Evolutionary conservation across 2,329 filamentous ascomycete species (phyloP).

Genomic region (Fusarium kyushuense): DNA sequence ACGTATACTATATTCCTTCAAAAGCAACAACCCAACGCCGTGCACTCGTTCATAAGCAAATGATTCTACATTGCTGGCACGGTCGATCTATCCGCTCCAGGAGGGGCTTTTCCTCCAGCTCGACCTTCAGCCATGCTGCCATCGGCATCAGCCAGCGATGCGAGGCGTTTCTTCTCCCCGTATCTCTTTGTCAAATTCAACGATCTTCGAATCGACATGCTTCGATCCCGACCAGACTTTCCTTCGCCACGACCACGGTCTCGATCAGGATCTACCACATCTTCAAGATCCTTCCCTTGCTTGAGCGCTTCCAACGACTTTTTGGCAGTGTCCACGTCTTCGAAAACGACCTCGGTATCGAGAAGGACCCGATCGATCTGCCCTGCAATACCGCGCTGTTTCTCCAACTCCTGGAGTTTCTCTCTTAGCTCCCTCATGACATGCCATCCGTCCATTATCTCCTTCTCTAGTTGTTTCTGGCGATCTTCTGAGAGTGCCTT

Average conservation of each 20-base stretch:
- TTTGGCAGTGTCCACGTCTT: conserved; percentile 62
- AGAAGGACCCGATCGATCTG: conserved; percentile 49
- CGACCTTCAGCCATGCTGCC: neutral
- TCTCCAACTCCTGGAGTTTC: conserved; percentile 47
- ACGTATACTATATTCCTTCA: conserved; percentile 22
- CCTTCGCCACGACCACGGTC: conserved; percentile 20
- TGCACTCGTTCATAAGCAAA: conserved; percentile 15
- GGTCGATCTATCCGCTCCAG: conserved; percentile 16
- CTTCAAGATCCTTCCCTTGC: conserved; percentile 55
- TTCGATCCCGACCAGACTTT: conserved; percentile 30
- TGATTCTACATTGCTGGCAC: conserved; percentile 28
- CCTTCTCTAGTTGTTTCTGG: conserved; percentile 42
- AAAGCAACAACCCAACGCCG: conserved; percentile 25
- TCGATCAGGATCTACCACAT: conserved; percentile 38
- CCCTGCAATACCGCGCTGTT: conserved; percentile 56
- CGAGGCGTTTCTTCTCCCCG: conserved; percentile 23
- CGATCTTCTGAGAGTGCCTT: conserved; percentile 52
- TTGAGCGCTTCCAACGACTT: conserved; percentile 59
- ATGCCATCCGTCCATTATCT: conserved; percentile 51
- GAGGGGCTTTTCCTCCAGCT: neutral
- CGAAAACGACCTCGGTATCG: conserved; percentile 56
- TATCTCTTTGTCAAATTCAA: conserved; percentile 33
- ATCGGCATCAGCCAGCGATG: conserved; percentile 17
- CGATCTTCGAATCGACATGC: conserved; percentile 36
- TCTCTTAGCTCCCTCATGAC: conserved; percentile 51